Conservation (phyloP, 495 filamentous ascomycete species). For the Penicillium paxilli region DNA sequence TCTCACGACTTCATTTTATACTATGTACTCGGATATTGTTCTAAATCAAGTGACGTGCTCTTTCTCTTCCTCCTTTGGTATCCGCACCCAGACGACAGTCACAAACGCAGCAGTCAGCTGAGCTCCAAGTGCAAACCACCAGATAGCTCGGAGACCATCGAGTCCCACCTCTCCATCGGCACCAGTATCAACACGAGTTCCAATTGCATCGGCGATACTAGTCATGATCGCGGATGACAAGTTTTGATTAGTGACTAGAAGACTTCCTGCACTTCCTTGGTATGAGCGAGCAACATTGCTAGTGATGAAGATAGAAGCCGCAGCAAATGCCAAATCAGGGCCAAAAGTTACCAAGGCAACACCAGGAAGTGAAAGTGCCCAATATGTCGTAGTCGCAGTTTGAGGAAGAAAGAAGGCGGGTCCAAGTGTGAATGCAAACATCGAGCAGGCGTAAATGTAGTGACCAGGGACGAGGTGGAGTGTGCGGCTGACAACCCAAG, state of each 20-base stretch:
- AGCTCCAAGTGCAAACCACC: conserved; percentile 47
- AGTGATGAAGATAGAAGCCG: conserved; percentile 33
- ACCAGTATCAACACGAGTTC: conserved; percentile 34
- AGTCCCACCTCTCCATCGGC: conserved; percentile 38
- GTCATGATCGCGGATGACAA: conserved; percentile 43
- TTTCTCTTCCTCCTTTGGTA: conserved; percentile 51
- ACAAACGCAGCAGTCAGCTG: conserved; percentile 39
- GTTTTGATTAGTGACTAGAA: conserved; percentile 30
- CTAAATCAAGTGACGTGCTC: conserved; percentile 44
- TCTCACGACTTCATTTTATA: too few relatives aligned
- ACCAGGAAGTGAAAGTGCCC: conserved; percentile 31
- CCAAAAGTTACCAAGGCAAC: conserved; percentile 29
- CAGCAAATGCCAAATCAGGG: conserved; percentile 32
- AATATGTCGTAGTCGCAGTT: conserved; percentile 26
- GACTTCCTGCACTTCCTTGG: conserved; percentile 28
- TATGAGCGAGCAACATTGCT: conserved; percentile 30
- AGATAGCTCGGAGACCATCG: conserved; percentile 40
- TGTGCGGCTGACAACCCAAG: conserved; percentile 40
- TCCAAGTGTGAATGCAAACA: conserved; percentile 31
- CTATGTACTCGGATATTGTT: too few relatives aligned
- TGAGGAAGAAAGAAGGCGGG: conserved; percentile 32
- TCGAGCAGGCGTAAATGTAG: conserved; percentile 39
- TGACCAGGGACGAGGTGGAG: conserved; percentile 46
- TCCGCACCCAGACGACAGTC: conserved; percentile 41
- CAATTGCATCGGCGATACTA: conserved; percentile 45